Evolutionary conservation across 2,329 filamentous ascomycete genomes (phyloP).

Genomic region (Lachnellula occidentalis): DNA sequence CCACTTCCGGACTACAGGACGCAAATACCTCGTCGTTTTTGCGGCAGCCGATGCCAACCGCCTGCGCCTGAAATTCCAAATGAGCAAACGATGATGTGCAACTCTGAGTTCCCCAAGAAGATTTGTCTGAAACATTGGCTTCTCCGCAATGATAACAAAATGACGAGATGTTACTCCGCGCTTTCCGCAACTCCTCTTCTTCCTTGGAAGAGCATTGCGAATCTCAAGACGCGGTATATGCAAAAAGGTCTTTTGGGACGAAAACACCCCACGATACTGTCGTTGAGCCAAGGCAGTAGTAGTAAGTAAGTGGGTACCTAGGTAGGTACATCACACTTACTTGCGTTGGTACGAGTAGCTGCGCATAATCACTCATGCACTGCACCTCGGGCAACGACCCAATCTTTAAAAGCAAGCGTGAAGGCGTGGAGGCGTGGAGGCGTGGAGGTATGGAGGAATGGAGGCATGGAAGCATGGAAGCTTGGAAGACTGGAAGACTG

Average conservation of each 20-base stretch:
- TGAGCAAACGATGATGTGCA: no score
- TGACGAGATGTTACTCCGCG: background rate
- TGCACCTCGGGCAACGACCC: background rate
- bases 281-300: background rate
- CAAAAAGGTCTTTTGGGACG: conserved; percentile 3
- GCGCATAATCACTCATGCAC: background rate
- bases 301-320: background rate
- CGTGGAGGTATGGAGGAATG: no score
- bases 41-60: no score
- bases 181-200: background rate
- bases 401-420: background rate
- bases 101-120: no score
- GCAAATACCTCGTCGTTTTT: no score
- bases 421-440: background rate
- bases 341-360: background rate
- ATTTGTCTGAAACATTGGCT: background rate
- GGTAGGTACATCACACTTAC: background rate
- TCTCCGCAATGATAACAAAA: background rate
- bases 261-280: conserved; percentile 3
- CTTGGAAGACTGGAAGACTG: no score
- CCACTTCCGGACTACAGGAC: no score
- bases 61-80: no score
- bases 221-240: background rate
- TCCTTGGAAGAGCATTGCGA: background rate
- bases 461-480: background rate